Evolutionary conservation across 345 rosid genomes (phyloP).

Genomic region (Syzygium grande): DNA sequence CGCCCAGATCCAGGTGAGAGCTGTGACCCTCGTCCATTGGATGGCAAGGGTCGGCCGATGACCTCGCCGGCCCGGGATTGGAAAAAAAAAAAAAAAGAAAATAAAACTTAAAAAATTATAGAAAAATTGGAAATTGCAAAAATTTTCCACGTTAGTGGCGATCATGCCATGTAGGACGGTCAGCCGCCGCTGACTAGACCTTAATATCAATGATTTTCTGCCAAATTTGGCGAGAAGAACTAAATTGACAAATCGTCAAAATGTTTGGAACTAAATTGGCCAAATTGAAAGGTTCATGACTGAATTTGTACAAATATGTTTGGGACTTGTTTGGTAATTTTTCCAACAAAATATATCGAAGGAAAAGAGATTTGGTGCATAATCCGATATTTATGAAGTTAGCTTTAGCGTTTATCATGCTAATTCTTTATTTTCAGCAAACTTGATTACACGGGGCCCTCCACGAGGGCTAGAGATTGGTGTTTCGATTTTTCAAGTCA

Average conservation of each 20-base stretch:
- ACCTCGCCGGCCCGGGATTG: too few relatives aligned
- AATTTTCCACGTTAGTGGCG: too few relatives aligned
- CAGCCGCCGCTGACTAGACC: background rate
- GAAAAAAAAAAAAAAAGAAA: too few relatives aligned
- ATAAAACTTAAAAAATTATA: too few relatives aligned
- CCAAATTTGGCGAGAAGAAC: background rate
- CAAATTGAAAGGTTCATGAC: background rate
- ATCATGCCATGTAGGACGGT: too few relatives aligned
- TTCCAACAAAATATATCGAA: background rate
- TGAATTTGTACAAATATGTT: background rate
- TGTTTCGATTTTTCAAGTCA: background rate
- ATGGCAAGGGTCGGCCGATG: background rate
- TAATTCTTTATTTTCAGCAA: background rate
- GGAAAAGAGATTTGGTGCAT: background rate
- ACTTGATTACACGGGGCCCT: background rate
- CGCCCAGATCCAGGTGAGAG: too few relatives aligned
- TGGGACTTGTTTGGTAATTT: accelerated
- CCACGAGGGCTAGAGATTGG: background rate
- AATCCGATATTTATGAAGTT: background rate
- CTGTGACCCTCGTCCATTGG: too few relatives aligned
- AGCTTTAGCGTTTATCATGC: background rate
- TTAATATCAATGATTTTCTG: background rate
- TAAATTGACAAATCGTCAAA: background rate
- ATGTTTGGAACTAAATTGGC: background rate
- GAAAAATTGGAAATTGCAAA: too few relatives aligned